These are phyloP conservation scores for Saccharomyces jurei DNA, from an alignment of 805 yeast genomes.

Conservation along the genomic window DNA sequence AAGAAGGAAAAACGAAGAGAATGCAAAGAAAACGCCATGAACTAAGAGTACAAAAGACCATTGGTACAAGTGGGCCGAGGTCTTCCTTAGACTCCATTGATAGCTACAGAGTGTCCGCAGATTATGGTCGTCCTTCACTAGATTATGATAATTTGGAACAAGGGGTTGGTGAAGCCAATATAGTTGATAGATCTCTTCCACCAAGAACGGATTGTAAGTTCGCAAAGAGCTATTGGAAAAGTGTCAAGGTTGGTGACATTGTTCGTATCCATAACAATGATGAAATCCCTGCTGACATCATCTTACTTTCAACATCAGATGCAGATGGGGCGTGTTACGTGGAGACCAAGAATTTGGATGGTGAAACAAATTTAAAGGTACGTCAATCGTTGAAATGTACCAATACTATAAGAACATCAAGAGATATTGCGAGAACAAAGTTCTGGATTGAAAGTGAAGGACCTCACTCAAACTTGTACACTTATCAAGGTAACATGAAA, in stretches of 20 bases:
- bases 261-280: slow-evolving; percentile 64
- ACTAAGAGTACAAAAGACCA: slow-evolving; percentile 19
- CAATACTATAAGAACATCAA: slow-evolving; percentile 39
- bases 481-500: slow-evolving; percentile 65
- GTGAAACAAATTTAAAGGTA: slow-evolving; percentile 70
- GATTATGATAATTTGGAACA: slow-evolving; percentile 46
- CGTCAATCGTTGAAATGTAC: slow-evolving; percentile 65
- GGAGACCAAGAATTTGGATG: slow-evolving; percentile 77
- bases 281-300: slow-evolving; percentile 71
- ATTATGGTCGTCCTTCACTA: slow-evolving; percentile 30
- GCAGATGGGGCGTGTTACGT: slow-evolving; percentile 63
- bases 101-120: slow-evolving; percentile 26
- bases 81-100: slow-evolving; percentile 33
- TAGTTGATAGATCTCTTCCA: slow-evolving; percentile 48
- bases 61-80: slow-evolving; percentile 27
- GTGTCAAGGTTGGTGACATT: slow-evolving; percentile 64
- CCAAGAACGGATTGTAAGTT: slow-evolving; percentile 32
- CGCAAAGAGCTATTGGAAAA: slow-evolving; percentile 48
- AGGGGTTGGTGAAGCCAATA: slow-evolving; percentile 45
- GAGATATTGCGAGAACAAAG: slow-evolving; percentile 42
- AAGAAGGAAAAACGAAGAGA: slow-evolving; percentile 32
- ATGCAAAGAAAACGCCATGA: slow-evolving; percentile 28
- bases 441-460: slow-evolving; percentile 78
- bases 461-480: slow-evolving; percentile 70
- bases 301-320: slow-evolving; percentile 58